A percentile compares a stretch with the other conserved stretches of the same genome.
These are phyloP conservation scores for Murraya paniculata DNA, from an alignment of 345 rosid species.

Conservation along the genomic window DNA sequence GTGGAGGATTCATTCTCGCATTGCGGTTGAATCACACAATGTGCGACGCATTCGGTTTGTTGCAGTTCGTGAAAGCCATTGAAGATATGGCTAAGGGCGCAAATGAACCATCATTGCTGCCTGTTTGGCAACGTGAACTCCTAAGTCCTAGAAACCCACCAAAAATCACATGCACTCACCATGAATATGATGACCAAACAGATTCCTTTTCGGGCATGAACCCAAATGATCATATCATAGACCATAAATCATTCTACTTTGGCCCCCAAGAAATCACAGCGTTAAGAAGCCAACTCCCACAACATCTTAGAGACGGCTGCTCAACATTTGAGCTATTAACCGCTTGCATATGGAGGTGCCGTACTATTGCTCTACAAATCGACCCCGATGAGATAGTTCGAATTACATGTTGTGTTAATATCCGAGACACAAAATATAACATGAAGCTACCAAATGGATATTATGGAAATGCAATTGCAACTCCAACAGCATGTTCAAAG, in stretches of 20 bases:
- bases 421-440: conserved; percentile 3
- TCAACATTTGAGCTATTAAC: conserved; percentile 22
- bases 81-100: conserved; percentile 13
- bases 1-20: conserved; percentile 15
- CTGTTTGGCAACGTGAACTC: conserved; percentile 17
- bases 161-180: not conserved
- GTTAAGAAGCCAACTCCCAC: conserved; percentile 1
- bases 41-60: not conserved
- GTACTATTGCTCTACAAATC: conserved; percentile 13
- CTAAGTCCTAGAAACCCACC: conserved; percentile 14
- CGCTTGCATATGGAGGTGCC: conserved; percentile 31
- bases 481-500: conserved; percentile 26
- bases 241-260: conserved; percentile 17
- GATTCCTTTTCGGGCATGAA: not conserved
- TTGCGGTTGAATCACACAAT: conserved; percentile 7
- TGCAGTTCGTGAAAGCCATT: not conserved
- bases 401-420: not conserved
- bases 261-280: conserved; percentile 8
- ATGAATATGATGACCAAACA: conserved; percentile 1
- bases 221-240: not conserved
- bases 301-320: not conserved
- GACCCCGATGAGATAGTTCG: conserved; percentile 19
- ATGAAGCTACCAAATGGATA: conserved; percentile 21
- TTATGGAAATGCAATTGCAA: conserved; percentile 42
- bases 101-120: not conserved